These are phyloP conservation scores for Vanilla planifolia DNA, from an alignment of 106 monocot genomes.

Conservation along the genomic window DNA sequence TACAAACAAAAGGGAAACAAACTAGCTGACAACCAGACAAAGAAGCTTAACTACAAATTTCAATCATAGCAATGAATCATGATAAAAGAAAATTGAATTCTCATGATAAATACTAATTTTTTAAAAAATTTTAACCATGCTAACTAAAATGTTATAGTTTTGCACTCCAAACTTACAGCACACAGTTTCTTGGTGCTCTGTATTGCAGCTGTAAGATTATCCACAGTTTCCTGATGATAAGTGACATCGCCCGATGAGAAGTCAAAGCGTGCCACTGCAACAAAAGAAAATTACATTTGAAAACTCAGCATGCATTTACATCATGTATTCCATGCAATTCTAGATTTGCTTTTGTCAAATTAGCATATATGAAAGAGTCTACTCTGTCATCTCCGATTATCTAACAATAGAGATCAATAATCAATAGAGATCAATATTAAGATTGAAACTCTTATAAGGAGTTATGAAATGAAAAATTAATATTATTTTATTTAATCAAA, in stretches of 20 bases:
- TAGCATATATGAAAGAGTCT: too few species aligned
- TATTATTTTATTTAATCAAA: too few species aligned
- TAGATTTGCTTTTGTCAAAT: too few species aligned
- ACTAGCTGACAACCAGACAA: neutral
- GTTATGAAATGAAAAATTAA: too few species aligned
- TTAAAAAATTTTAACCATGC: neutral
- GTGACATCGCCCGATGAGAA: slow-evolving; percentile 2
- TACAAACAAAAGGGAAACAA: slow-evolving; percentile 1
- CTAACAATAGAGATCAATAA: too few species aligned
- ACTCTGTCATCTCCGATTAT: too few species aligned
- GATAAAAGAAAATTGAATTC: neutral
- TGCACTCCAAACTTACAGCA: neutral
- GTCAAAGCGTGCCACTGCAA: slow-evolving; percentile 4
- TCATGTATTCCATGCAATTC: too few species aligned
- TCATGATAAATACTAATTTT: neutral
- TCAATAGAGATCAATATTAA: too few species aligned
- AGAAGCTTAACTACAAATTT: neutral
- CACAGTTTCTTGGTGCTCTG: slow-evolving; percentile 5
- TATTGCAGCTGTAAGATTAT: neutral
- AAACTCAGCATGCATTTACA: too few species aligned
- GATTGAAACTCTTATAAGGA: too few species aligned
- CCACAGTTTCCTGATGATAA: slow-evolving; percentile 2
- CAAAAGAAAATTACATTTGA: too few species aligned
- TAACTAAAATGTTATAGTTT: neutral
- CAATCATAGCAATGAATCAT: neutral